These are phyloP conservation scores for Pseudocercospora fuligena DNA, from an alignment of 2,329 filamentous ascomycete species.

Conservation along the genomic window DNA sequence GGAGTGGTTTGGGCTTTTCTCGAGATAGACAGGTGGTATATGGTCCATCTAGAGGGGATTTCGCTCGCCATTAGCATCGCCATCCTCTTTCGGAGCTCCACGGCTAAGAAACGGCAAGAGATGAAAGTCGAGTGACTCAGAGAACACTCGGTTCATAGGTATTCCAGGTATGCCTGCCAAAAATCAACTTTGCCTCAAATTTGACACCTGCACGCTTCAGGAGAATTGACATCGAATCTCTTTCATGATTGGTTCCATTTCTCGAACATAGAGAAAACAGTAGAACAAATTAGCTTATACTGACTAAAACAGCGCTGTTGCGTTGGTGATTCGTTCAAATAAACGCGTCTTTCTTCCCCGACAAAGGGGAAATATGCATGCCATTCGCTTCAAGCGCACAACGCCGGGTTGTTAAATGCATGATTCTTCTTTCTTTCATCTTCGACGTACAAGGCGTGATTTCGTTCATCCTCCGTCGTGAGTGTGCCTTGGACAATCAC, in stretches of 20 bases:
- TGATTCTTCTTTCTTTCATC: constrained; percentile 2
- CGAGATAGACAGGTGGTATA: too few species aligned
- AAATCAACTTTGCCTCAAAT: neutral
- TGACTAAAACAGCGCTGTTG: constrained; percentile 8
- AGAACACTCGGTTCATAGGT: too few species aligned
- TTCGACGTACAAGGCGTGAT: constrained; percentile 8
- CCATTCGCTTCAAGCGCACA: constrained; percentile 8
- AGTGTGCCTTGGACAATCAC: constrained; percentile 1
- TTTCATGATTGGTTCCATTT: neutral
- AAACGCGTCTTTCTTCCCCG: neutral
- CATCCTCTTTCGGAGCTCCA: neutral
- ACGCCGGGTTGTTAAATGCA: constrained; percentile 14
- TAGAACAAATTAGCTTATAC: constrained; percentile 6
- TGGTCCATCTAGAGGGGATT: neutral
- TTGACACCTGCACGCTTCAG: neutral
- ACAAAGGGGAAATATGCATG: neutral
- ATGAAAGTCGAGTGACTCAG: too few species aligned
- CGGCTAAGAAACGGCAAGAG: too few species aligned
- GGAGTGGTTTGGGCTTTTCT: neutral
- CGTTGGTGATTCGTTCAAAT: neutral
- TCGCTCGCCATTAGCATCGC: neutral
- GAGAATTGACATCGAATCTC: too few species aligned
- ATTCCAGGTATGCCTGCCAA: neutral
- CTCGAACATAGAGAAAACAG: neutral
- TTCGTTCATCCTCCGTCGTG: constrained; percentile 1